Evolutionary conservation across 768 basidiomycete genomes (phyloP).

Genomic region (Suillus paluster): DNA sequence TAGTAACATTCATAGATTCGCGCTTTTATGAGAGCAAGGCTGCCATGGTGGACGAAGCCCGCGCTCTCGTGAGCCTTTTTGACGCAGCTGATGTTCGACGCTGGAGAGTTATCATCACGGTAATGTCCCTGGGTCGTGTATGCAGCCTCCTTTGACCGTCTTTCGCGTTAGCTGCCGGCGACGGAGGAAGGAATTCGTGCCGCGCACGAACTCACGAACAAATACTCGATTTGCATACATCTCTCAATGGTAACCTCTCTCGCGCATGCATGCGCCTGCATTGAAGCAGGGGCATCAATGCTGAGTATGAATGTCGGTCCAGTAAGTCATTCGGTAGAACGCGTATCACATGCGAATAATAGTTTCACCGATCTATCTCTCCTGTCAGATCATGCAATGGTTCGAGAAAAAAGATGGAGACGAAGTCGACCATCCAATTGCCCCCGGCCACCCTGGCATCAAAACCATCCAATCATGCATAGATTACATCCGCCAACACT

Average conservation of each 20-base stretch:
- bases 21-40: constrained; percentile 40
- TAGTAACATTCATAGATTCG: constrained; percentile 57
- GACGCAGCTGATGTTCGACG: constrained; percentile 42
- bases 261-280: constrained; percentile 59
- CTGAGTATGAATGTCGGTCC: constrained; percentile 54
- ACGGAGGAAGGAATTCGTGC: constrained; percentile 58
- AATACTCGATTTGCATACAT: constrained; percentile 51
- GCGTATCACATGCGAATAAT: background rate
- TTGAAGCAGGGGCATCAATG: constrained; percentile 51
- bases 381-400: constrained; percentile 44
- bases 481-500: constrained; percentile 46
- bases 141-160: background rate
- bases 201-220: constrained; percentile 42
- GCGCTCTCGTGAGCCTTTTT: constrained; percentile 45
- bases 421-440: constrained; percentile 10
- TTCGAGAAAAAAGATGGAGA: constrained; percentile 42
- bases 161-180: constrained; percentile 53
- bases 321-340: constrained; percentile 42
- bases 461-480: constrained; percentile 50
- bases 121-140: constrained; percentile 23
- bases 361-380: constrained; percentile 6
- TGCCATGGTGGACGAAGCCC: constrained; percentile 48
- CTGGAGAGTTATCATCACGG: constrained; percentile 53
- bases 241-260: constrained; percentile 56
- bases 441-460: constrained; percentile 45